Evolutionary conservation across 306 rosid genomes (phyloP).

Genomic region (Pyrus betulifolia): DNA sequence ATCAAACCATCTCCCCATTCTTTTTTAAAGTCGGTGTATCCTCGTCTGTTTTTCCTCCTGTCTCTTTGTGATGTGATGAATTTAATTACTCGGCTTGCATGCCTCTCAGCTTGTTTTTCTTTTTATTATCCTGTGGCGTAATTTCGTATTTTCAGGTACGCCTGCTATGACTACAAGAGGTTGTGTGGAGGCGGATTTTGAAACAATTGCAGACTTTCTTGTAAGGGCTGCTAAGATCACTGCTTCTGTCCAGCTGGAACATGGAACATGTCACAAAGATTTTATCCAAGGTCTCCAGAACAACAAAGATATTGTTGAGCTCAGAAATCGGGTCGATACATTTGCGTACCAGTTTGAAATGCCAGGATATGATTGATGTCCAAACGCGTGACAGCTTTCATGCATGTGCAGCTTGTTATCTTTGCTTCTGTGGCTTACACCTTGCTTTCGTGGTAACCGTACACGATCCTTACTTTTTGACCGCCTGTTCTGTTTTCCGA

Average conservation of each 20-base stretch:
- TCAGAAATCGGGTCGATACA: constrained; percentile 59
- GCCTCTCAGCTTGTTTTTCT: neutral
- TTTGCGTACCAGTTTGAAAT: constrained; percentile 84
- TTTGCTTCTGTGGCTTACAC: constrained; percentile 12
- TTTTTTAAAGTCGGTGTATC: neutral
- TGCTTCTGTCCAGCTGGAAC: constrained; percentile 49
- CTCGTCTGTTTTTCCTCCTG: neutral
- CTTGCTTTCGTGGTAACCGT: constrained; percentile 14
- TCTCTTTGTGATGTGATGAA: neutral
- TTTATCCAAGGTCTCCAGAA: constrained; percentile 46
- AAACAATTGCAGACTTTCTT: constrained; percentile 77
- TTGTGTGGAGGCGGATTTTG: constrained; percentile 86
- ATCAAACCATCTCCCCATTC: neutral
- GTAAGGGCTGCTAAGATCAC: constrained; percentile 73
- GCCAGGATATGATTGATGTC: constrained; percentile 76
- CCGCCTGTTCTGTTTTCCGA: neutral
- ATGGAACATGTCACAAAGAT: constrained; percentile 55
- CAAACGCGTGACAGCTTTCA: constrained; percentile 25
- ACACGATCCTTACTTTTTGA: neutral
- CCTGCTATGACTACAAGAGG: constrained; percentile 99
- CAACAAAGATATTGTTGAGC: constrained; percentile 68
- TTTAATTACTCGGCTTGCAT: neutral
- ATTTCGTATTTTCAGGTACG: constrained; percentile 44
- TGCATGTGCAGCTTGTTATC: neutral
- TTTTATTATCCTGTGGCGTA: neutral